Base-by-base conservation (phyloP, 257 asterid genomes). In the Ajuga chamaepitys region DNA sequence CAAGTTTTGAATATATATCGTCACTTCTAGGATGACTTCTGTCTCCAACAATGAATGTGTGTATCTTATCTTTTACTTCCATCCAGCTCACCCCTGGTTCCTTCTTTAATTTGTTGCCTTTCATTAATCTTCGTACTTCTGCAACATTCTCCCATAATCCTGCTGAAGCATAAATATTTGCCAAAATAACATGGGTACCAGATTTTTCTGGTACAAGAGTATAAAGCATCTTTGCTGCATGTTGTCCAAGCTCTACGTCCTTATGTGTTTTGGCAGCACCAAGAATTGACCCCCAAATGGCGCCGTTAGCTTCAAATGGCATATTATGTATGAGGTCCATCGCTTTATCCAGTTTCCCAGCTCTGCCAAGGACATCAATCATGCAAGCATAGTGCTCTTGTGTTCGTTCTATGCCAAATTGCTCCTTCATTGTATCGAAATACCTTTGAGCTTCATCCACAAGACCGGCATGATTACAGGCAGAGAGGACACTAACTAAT, bases 31-130 rank as follows among this genome's bases (percentile, higher is more conserved):
- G 63, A 64, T 87, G 87, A 66, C 76, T 85, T 67, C 81, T 70
- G 56, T 89, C 95, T 64, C 95, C 97, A n/a, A 83, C 97, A 51
- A 75, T 75, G 51, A 89, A 89, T 0, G 94, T 85, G 82, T 81
- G 66, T 48, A 89, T 78, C 46, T 67, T 67, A 55, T 78, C 84
- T 71, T 85, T 86, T 30, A 86, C 85, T 81, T 89, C 97, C 68
- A 87, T 70, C 97, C 97, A 89, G 75, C 97, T 89, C 86, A 89
- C 68, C 48, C 91, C 95, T 0, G 97, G 97, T 64, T 89, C 97
- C 77, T 89, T 89, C 80, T 87, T 89, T 77, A 86, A 83, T 9
- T 78, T 83, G 53, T 73, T 76, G 55, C 80, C 85, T 70, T 79
- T 89, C 95, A 89, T 86, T 26, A 66, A 22, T 64, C 82, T 77